A percentile compares a stretch with the other conserved stretches of the same genome.
Evolutionary conservation across 257 asterid species (phyloP).

Genomic region (Voacanga thouarsii): DNA sequence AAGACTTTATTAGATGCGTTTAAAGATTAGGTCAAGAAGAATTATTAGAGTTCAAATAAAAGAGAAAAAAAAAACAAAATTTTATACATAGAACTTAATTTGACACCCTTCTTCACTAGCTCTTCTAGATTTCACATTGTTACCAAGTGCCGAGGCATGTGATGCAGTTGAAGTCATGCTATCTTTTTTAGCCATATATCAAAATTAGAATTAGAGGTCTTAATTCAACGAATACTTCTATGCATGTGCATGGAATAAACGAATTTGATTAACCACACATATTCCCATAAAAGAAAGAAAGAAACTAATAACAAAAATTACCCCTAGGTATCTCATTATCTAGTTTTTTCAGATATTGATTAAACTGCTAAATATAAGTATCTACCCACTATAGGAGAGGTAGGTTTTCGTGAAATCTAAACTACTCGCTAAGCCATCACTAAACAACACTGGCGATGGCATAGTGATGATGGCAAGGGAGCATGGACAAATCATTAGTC

Average conservation of each 20-base stretch:
- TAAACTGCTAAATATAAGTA: constrained; percentile 89
- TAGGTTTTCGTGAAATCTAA: too few species aligned
- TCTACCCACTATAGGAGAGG: too few species aligned
- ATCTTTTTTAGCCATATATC: constrained; percentile 65
- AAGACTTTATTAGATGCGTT: neutral
- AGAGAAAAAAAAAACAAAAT: neutral
- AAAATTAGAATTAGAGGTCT: constrained; percentile 14
- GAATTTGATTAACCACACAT: neutral
- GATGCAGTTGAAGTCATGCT: constrained; percentile 44
- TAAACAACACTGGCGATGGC: too few species aligned
- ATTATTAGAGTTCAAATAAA: neutral
- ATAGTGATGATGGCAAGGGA: too few species aligned
- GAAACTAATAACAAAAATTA: constrained; percentile 19
- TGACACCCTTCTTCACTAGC: constrained; percentile 84
- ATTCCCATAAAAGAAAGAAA: neutral
- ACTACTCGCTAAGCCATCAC: too few species aligned
- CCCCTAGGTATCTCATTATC: constrained; percentile 89
- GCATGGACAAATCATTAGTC: too few species aligned
- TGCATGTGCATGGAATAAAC: neutral
- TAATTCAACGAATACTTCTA: neutral
- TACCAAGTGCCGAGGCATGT: constrained; percentile 48
- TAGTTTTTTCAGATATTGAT: constrained; percentile 77
- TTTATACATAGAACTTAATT: constrained; percentile 35
- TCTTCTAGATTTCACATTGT: constrained; percentile 66
- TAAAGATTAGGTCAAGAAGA: neutral